Conservation (phyloP, 2,329 filamentous ascomycete genomes). For the Epichloe festucae region DNA sequence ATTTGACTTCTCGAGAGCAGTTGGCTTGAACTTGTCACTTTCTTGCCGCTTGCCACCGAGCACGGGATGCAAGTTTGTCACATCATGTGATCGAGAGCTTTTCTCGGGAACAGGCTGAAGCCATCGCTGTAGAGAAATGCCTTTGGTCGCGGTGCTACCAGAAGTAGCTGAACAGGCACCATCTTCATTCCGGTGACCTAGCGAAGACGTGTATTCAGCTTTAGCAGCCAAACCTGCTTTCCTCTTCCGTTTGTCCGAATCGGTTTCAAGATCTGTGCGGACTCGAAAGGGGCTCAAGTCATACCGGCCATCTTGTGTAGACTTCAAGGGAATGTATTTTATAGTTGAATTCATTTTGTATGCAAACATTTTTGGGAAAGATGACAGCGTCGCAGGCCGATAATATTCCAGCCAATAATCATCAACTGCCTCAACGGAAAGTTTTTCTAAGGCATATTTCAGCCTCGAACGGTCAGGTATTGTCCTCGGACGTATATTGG, state of each 20-base stretch:
- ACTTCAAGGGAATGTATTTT: conserved; percentile 66
- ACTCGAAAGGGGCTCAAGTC: conserved; percentile 83
- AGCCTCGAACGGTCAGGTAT: conserved; percentile 35
- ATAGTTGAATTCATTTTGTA: conserved; percentile 86
- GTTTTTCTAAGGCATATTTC: conserved; percentile 24
- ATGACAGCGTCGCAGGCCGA: conserved; percentile 73
- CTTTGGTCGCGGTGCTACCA: conserved; percentile 25
- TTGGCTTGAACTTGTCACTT: conserved; percentile 35
- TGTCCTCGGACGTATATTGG: conserved; percentile 49
- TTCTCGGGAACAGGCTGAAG: conserved; percentile 36
- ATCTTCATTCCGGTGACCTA: conserved; percentile 22
- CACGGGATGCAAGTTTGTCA: not conserved
- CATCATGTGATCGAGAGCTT: conserved; percentile 9
- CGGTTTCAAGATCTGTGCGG: conserved; percentile 49
- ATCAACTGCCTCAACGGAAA: conserved; percentile 54
- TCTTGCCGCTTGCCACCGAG: conserved; percentile 1
- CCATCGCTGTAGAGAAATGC: conserved; percentile 49
- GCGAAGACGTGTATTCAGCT: conserved; percentile 37
- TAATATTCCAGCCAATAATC: conserved; percentile 99
- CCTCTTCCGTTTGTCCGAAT: conserved; percentile 46
- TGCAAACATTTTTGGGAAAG: conserved; percentile 82
- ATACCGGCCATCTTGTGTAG: conserved; percentile 59
- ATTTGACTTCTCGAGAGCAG: conserved; percentile 60
- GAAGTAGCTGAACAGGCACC: conserved; percentile 26
- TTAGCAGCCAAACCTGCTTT: conserved; percentile 61